phyloP scores from a whole-genome alignment of 2,329 filamentous ascomycete species.

The Periconia digitata region DNA sequence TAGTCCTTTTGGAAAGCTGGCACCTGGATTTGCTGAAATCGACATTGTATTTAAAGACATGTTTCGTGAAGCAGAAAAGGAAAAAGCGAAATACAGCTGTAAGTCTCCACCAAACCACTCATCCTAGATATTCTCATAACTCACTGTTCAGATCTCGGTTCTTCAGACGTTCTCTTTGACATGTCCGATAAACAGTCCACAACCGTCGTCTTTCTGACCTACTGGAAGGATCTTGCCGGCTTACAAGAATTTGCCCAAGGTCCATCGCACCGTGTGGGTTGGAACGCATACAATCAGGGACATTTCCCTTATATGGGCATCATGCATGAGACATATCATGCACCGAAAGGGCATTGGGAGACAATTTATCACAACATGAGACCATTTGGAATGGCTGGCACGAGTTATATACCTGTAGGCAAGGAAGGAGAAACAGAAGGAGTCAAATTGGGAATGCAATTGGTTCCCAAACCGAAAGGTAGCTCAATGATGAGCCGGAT shows the following conservation, averaged over 20 bases:
- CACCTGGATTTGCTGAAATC: neutral
- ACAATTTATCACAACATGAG: constrained; percentile 4
- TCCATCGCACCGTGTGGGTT: neutral
- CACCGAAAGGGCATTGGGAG: constrained; percentile 3
- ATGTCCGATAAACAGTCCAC: neutral
- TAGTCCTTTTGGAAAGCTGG: constrained; percentile 1
- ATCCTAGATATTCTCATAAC: neutral
- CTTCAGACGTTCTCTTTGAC: neutral
- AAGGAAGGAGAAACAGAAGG: neutral
- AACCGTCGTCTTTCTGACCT: neutral
- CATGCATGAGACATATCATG: constrained; percentile 5
- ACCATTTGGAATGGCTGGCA: neutral
- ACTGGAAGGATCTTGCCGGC: constrained; percentile 2
- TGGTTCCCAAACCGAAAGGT: neutral
- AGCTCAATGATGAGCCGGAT: neutral
- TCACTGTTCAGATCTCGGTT: neutral
- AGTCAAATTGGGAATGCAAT: neutral
- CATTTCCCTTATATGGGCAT: constrained; percentile 5
- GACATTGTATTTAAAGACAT: constrained; percentile 3
- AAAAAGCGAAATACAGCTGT: constrained; percentile 1
- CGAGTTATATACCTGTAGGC: neutral
- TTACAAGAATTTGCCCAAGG: neutral
- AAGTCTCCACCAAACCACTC: neutral
- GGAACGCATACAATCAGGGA: neutral
- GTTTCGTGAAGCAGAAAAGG: constrained; percentile 4